These are phyloP conservation scores for Pelargonium fulgidum DNA, from an alignment of 441 rosid genomes.

Conservation along the genomic window DNA sequence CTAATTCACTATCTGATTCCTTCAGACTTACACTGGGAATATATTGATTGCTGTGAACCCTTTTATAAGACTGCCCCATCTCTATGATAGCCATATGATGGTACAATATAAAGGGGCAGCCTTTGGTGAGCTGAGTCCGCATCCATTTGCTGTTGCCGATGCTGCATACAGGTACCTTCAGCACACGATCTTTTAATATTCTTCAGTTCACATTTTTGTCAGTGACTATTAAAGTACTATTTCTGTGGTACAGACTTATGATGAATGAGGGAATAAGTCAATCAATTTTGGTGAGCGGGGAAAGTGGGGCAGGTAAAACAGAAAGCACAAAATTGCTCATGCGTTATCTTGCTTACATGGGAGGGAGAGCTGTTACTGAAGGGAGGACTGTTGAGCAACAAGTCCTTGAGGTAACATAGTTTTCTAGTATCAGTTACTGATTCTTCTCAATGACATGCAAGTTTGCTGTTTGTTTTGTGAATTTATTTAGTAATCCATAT, in stretches of 20 bases:
- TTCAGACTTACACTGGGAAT: conserved; percentile 72
- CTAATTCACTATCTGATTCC: conserved; percentile 27
- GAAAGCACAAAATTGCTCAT: conserved; percentile 80
- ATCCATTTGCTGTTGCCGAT: conserved; percentile 77
- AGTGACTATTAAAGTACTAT: conserved; percentile 25
- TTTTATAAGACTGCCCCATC: conserved; percentile 57
- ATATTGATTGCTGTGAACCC: conserved; percentile 75
- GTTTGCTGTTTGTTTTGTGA: conserved; percentile 5
- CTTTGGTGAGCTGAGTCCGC: conserved; percentile 66
- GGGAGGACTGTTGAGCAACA: conserved; percentile 73
- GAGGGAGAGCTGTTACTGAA: conserved; percentile 43
- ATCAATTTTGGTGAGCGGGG: conserved; percentile 71
- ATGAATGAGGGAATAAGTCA: conserved; percentile 60
- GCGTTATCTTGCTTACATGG: conserved; percentile 69
- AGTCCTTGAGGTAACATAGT: conserved; percentile 43
- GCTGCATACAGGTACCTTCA: conserved; percentile 54
- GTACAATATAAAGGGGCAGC: conserved; percentile 50
- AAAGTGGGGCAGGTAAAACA: conserved; percentile 82
- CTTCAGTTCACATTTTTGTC: conserved; percentile 8
- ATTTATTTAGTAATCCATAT: not conserved
- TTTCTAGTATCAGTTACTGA: not conserved
- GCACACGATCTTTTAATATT: not conserved
- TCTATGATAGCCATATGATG: conserved; percentile 54
- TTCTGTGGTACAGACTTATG: conserved; percentile 48
- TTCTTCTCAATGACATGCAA: conserved; percentile 11